Evolutionary conservation across 371 early-diverging fungal species (phyloP), one percentile per base, ranked within the genome.

Genomic region (Umbelopsis sp.): DNA sequence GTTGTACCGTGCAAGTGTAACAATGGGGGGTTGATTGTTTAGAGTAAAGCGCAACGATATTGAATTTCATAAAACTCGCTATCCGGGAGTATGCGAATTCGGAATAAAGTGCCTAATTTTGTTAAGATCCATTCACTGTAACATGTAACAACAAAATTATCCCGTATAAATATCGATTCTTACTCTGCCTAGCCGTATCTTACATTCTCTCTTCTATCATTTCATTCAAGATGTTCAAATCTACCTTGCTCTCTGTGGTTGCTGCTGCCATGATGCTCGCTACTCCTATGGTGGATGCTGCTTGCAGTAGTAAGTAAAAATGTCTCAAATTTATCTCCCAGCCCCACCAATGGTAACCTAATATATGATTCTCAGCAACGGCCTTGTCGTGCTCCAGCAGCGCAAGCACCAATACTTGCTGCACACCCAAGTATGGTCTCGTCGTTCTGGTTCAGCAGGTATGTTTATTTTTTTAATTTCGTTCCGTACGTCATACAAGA

Each of bases 401-500:
- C 35, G 57, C 57, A 5, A 57, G 57, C 35, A 16, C 37, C 32
- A 35, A 57, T 18, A 57, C 57, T 4, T 57, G 57, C 37, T 57
- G 57, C 74, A 75, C 79, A 51, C 89, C 89, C n/a, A 65, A 69
- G n/a, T 79, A 83, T 72, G 90, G 90, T 11, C 72, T 87, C 16
- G 46, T 89, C 11, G 80, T 87, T 12, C 74, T 87, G 3, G 70
- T 81, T 44, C 75, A 74, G 63, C 72, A 76, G 57, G 57, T 57
- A 57, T 32, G 35, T 18, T 37, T 32, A 11, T 4, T 12, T n/a
- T 20, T 18, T 48, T 18, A 20, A n/a, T 48, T 8, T 7, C 20
- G 45, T 45, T 45, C 45, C 45, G 45, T 48, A 48, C 48, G 48
- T 48, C 48, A 48, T 48, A 20, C 48, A 48, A 48, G 48, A 5